Evolutionary conservation across 139 green algal genomes (phyloP).

Genomic region (Spirogloea muscicola): DNA sequence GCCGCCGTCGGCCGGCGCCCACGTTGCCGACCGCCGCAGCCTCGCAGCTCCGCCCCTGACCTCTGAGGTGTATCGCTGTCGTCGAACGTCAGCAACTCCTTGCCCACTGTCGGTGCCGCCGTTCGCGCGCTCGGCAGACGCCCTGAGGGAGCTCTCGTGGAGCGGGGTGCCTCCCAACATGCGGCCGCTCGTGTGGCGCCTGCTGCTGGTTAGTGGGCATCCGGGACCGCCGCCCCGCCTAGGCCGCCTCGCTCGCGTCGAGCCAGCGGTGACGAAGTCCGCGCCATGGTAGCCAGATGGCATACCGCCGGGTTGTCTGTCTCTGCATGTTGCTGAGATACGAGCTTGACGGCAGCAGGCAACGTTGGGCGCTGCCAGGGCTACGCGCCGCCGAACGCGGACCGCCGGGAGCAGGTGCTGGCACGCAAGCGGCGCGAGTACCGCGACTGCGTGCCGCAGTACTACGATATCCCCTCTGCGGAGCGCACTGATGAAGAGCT

Average conservation of each 20-base stretch:
- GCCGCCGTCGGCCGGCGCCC: too few relatives aligned
- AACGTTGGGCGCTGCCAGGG: conserved; percentile 46
- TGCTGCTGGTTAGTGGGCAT: conserved; percentile 67
- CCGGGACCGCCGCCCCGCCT: not conserved
- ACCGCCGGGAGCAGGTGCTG: conserved; percentile 62
- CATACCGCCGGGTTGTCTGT: not conserved
- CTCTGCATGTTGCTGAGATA: conserved; percentile 7
- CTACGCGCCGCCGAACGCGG: conserved; percentile 80
- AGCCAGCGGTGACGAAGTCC: not conserved
- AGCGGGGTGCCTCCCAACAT: conserved; percentile 76
- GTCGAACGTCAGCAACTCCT: not conserved
- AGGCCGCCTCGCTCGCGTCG: not conserved
- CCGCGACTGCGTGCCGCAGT: conserved; percentile 70
- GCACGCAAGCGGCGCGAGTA: conserved; percentile 83
- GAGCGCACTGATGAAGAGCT: conserved; percentile 76
- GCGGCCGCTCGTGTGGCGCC: conserved; percentile 78
- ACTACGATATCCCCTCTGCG: conserved; percentile 71
- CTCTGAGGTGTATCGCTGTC: not conserved
- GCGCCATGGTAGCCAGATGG: not conserved
- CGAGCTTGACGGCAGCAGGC: not conserved
- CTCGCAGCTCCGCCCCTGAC: too few relatives aligned
- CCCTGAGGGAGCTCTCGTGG: conserved; percentile 83
- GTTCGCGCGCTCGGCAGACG: too few relatives aligned
- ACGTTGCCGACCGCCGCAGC: too few relatives aligned
- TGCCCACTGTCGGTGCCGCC: not conserved